Evolutionary conservation across 306 rosid genomes (phyloP), one percentile per base, ranked within the genome.

Genomic region (Hippophae tibetana): DNA sequence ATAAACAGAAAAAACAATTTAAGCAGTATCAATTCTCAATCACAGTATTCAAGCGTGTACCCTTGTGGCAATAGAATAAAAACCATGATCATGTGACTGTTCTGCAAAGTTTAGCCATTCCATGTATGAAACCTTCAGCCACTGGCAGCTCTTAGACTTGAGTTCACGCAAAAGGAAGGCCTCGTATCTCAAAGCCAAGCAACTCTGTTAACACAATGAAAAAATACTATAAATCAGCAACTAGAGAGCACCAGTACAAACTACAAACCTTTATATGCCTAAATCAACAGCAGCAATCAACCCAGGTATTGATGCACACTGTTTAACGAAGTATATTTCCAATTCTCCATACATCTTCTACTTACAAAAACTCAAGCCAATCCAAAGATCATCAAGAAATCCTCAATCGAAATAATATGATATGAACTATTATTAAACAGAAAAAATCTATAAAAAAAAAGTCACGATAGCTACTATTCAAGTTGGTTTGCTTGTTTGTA

Each of bases 111-210:
- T 74, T 46, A 79, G 57, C 96, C 98, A 87, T 65, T 90, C 96
- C 60, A 6, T 41, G 42, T 72, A 71, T 8, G 74, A 80, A 66
- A 90, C 96, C 55, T 75, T 69, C 10, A 87, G 76, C 86, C 83
- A 76, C 13, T 62, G 69, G 53, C 63, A 58, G 61, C 69, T 84
- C 12, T 73, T 43, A 7, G 88, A 85, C 68, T 76, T 77, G 58
- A 67, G 63, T 7, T 85, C 84, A 49, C 88, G 79, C 80, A 87
- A 50, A 69, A 74, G 65, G 73, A 92, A 82, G 69, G 85, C 96
- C 71, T 92, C 98, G 43, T 92, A 87, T 70, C 93, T 80, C 84
- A 92, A 67, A 10, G 96, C 98, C 79, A 87, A 80, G 74, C 89
- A 87, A 75, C 86, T 92, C 96, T 85, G 58, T 31, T 31, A 31